Evolutionary conservation across 1,139 yeast genomes (phyloP).

Genomic region (Chernovozyma aurita): DNA sequence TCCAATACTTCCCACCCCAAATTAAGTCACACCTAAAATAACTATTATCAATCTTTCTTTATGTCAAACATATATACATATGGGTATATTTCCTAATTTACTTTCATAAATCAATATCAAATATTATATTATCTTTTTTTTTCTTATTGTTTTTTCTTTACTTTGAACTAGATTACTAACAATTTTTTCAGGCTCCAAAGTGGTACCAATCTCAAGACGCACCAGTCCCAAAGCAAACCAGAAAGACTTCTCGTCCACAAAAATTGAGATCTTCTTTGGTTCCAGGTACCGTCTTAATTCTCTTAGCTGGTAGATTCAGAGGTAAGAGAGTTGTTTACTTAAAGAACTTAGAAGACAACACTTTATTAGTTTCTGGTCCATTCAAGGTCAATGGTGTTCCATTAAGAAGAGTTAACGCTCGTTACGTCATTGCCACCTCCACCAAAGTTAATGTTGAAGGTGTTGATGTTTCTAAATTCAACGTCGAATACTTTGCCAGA

Average conservation of each 20-base stretch:
- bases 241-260: constrained; percentile 93
- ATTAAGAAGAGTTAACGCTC: constrained; percentile 97
- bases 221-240: constrained; percentile 78
- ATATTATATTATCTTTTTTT: too few relatives aligned
- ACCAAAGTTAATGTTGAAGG: constrained; percentile 79
- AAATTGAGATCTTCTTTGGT: constrained; percentile 95
- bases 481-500: constrained; percentile 95
- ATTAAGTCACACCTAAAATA: too few relatives aligned
- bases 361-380: constrained; percentile 97
- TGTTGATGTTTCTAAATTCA: constrained; percentile 88
- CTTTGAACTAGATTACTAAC: too few relatives aligned
- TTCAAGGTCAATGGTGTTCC: constrained; percentile 99
- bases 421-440: constrained; percentile 98
- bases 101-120: too few relatives aligned
- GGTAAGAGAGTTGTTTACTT: constrained; percentile 99
- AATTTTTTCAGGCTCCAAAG: constrained; percentile 68
- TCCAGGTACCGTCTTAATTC: constrained; percentile 97
- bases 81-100: too few relatives aligned
- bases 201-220: constrained; percentile 96
- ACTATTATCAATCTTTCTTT: too few relatives aligned
- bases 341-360: constrained; percentile 98
- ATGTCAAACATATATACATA: too few relatives aligned
- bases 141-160: too few relatives aligned
- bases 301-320: constrained; percentile 99
- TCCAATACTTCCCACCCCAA: too few relatives aligned